Evolutionary conservation across 1,284 basidiomycete species (phyloP), one percentile per base, ranked within the genome.

Genomic region (Rhodotorula sp.): DNA sequence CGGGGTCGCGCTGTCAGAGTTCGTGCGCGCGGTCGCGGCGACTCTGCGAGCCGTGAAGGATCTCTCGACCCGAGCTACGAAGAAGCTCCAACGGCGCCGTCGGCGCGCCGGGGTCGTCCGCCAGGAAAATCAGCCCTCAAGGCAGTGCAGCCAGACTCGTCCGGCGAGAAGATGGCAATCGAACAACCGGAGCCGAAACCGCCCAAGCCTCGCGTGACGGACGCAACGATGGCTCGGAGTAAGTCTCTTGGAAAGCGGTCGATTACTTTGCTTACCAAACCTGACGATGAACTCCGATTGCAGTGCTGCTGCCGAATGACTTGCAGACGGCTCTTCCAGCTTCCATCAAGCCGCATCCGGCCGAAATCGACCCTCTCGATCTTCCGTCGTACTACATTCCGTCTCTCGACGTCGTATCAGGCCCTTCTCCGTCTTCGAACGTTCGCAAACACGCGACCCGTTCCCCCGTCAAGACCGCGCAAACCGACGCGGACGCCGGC

Each of bases 251-350:
- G 37, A 14, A 42, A 42, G 37, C 14, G 37, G 69, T 58, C 24
- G 24, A n/a, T 24, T 12, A 49, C 17, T 33, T 20, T 30, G 12
- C 26, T 49, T 3, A 18, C 44, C 44, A 12, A 30, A 1, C 26
- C 22, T 24, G n/a, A 6, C 37, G 7, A 18, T 12, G 6, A 37
- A 1, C 26, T 29, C 20, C 30, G 26, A n/a, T 8, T 6, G 18
- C 49, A 71, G 70, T 54, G 12, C 70, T 72, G 45, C 42, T 72
- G 15, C 70, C 64, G 53, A 61, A 72, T 58, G 61, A 63, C 46
- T 6, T 55, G 6, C 70, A 68, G 30, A 57, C 53, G 18, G 45
- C 64, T 2, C 22, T 33, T n/a, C 70, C 67, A 4, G n/a, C 14
- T 54, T 49, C 48, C 48, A 49, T 68, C 48, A n/a, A 54, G 29